Base-by-base conservation (phyloP, 1,139 yeast species). In the Arxiozyma heterogenica region DNA sequence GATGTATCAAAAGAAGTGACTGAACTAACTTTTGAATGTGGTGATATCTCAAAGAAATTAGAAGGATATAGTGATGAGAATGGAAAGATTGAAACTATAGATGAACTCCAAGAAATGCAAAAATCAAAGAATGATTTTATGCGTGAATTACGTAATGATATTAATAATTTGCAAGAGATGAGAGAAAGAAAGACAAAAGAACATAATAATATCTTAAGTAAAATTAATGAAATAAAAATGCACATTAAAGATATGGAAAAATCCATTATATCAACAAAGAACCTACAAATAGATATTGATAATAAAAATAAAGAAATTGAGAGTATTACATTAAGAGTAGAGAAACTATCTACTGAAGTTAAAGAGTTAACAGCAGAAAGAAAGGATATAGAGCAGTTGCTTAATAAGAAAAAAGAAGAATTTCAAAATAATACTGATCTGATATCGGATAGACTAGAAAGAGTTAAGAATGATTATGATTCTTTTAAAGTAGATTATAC, bases 141-240 rank as follows among this genome's bases (percentile, higher is more conserved):
- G 44, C 82, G 80, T 60, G 63, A 61, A 1, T 59, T 76, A 5
- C 74, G 95, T 55, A 69, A 68, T 25, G 71, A 69, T 3, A 67
- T 84, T 2, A 71, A 71, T 11, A 73, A 71, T 1, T 64, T 79
- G 39, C 73, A 72, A 8, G 82, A 79, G 18, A 73, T 75, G 15
- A 80, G 80, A 58, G 86, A 83, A 55, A 57, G 64, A 3, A 72
- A 71, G 21, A 78, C 78, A 39, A 75, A 74, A 49, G 83, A 79
- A 49, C 60, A 79, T 30, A 73, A 76, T n/a, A 72, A 74, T 22
- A 62, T 84, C 38, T 82, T 84, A 51, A 76, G 71, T 49, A 68
- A 71, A 38, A 71, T 85, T 9, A 82, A 83, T 57, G 90, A 85
- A 60, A 77, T 78, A 55, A 77, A 75, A 59, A 69, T 84, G 27